Evolutionary conservation across 1,139 yeast genomes (phyloP).

Genomic region (Taphrina betulina): DNA sequence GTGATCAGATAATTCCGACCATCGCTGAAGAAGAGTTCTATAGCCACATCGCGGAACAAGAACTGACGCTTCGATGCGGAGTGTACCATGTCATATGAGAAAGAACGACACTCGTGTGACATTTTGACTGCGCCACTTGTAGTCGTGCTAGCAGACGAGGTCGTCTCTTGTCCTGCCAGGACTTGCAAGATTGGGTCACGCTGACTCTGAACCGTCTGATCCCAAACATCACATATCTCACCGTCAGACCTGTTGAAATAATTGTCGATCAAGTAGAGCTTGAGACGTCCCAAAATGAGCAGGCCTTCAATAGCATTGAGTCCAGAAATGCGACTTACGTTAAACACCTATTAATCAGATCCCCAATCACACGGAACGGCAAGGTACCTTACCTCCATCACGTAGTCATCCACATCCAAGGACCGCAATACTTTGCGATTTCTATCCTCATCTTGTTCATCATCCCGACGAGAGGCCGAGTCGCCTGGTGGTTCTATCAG

Average conservation of each 20-base stretch:
- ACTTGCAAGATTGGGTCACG: conserved; percentile 68
- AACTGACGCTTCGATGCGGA: conserved; percentile 72
- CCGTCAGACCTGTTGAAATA: conserved; percentile 58
- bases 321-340: conserved; percentile 70
- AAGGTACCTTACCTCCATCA: conserved; percentile 56
- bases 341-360: conserved; percentile 43
- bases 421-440: conserved; percentile 71
- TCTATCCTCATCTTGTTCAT: conserved; percentile 62
- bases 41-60: conserved; percentile 69
- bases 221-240: conserved; percentile 66
- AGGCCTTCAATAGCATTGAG: conserved; percentile 71
- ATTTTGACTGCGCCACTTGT: background rate
- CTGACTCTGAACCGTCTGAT: conserved; percentile 56
- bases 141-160: background rate
- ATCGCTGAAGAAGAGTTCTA: conserved; percentile 70
- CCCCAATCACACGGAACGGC: background rate
- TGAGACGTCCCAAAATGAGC: conserved; percentile 62
- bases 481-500: background rate
- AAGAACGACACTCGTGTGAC: conserved; percentile 41
- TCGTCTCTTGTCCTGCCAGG: conserved; percentile 48
- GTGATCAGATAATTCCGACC: conserved; percentile 69
- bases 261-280: conserved; percentile 66
- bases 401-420: conserved; percentile 67
- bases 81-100: conserved; percentile 59
- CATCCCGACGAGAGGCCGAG: conserved; percentile 42